Evolutionary conservation across 2,329 filamentous ascomycete species (phyloP).

Genomic region (Pezicula neosporulosa): DNA sequence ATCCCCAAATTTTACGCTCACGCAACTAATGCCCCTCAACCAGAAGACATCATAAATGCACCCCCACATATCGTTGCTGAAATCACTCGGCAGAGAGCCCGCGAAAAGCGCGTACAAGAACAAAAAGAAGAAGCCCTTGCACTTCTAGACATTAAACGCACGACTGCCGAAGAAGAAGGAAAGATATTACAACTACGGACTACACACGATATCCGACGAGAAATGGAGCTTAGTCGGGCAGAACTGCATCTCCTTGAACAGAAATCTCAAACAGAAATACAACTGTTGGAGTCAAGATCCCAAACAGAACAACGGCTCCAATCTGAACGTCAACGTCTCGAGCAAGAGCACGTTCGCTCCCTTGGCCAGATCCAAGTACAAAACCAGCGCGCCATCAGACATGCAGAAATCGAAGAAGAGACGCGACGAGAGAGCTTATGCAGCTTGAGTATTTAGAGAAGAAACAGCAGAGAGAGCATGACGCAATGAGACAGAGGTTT

Average conservation of each 20-base stretch:
- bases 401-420: conserved; percentile 6
- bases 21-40: conserved; percentile 9
- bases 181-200: conserved; percentile 8
- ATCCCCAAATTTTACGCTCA: conserved; percentile 13
- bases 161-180: conserved; percentile 3
- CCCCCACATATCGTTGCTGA: conserved; percentile 12
- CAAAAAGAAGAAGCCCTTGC: conserved; percentile 7
- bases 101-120: conserved; percentile 8
- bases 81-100: conserved; percentile 9
- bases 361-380: conserved; percentile 4
- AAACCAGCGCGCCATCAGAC: conserved; percentile 2
- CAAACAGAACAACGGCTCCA: conserved; percentile 1
- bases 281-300: conserved; percentile 2
- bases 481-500: conserved; percentile 32
- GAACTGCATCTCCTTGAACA: conserved; percentile 4
- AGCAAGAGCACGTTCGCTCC: conserved; percentile 3
- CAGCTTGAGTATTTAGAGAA: conserved; percentile 9
- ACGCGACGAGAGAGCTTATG: conserved; percentile 4
- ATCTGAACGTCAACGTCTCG: background rate
- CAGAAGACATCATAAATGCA: conserved; percentile 8
- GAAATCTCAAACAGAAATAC: conserved; percentile 4
- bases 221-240: conserved; percentile 1
- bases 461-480: conserved; percentile 6
- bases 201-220: conserved; percentile 4
- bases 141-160: conserved; percentile 7